A percentile compares a stretch with the other conserved stretches of the same genome.
Conservation (phyloP, 805 yeast genomes). For the Yamadazyma takamatsuzukensis region DNA sequence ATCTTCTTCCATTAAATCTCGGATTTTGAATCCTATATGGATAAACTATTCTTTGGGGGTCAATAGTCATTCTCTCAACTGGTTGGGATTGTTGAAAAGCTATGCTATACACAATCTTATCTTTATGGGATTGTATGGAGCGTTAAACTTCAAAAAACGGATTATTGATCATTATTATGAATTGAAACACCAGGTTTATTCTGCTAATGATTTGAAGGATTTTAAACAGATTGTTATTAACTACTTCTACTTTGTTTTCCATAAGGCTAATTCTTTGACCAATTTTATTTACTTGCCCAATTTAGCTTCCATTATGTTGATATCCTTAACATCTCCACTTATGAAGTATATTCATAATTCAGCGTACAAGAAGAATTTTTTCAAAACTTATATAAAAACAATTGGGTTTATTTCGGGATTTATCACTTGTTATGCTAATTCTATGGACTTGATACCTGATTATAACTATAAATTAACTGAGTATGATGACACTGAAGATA, state of each 20-base stretch:
- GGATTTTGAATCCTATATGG: slow-evolving; percentile 40
- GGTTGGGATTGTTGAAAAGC: slow-evolving; percentile 23
- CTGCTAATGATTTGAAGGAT: slow-evolving; percentile 8
- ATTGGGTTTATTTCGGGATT: slow-evolving; percentile 35
- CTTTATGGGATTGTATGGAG: slow-evolving; percentile 17
- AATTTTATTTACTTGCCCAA: slow-evolving; percentile 37
- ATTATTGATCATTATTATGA: slow-evolving; percentile 23
- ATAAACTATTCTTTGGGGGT: slow-evolving; percentile 31
- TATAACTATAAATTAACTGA: slow-evolving; percentile 11
- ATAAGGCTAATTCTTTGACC: slow-evolving; percentile 26
- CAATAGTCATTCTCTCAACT: slow-evolving; percentile 20
- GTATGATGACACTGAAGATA: slow-evolving; percentile 9
- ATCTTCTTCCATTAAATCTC: slow-evolving; percentile 25
- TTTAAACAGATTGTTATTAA: slow-evolving; percentile 12
- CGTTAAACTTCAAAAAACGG: slow-evolving; percentile 17
- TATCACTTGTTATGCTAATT: slow-evolving; percentile 21
- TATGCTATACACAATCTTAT: slow-evolving; percentile 25
- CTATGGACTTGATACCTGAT: slow-evolving; percentile 18
- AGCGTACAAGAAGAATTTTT: slow-evolving; percentile 18
- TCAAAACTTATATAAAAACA: slow-evolving; percentile 31
- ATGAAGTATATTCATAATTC: slow-evolving; percentile 17
- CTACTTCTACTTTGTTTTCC: slow-evolving; percentile 17
- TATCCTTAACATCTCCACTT: slow-evolving; percentile 32
- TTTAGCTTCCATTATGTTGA: slow-evolving; percentile 29
- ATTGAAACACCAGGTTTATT: slow-evolving; percentile 12